Evolutionary conservation across 768 basidiomycete species (phyloP).

Genomic region (Pleurotus ostreatus): DNA sequence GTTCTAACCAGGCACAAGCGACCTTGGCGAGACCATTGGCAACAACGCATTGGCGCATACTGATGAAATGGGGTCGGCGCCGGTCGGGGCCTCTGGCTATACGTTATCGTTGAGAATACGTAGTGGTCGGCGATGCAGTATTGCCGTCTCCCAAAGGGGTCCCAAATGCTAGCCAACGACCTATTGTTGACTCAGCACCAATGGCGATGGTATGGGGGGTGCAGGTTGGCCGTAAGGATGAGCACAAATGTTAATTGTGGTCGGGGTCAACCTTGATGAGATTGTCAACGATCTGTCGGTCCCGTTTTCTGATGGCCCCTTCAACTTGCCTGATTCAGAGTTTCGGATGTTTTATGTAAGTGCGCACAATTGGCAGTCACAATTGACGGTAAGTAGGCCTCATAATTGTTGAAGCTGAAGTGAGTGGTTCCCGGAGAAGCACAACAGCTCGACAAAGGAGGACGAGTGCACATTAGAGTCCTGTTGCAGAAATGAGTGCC

Average conservation of each 20-base stretch:
- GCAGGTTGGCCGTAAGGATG: too few species aligned
- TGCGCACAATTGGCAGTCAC: neutral
- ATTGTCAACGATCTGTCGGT: neutral
- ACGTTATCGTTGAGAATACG: neutral
- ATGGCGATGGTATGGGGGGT: too few species aligned
- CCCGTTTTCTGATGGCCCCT: neutral
- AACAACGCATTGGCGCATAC: neutral
- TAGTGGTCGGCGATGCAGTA: neutral
- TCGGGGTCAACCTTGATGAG: neutral
- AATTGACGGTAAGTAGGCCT: too few species aligned
- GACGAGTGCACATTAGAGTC: too few species aligned
- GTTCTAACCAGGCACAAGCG: neutral
- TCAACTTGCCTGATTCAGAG: neutral
- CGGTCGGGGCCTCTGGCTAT: too few species aligned
- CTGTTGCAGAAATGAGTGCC: too few species aligned
- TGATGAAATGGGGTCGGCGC: too few species aligned
- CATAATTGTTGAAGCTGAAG: too few species aligned
- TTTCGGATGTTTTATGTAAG: slow-evolving; percentile 2
- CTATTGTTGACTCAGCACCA: too few species aligned
- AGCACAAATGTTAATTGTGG: neutral
- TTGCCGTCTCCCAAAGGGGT: too few species aligned
- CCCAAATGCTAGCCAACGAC: neutral
- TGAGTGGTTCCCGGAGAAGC: too few species aligned
- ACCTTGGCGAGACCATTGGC: neutral
- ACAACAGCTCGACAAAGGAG: too few species aligned